A percentile compares a stretch with the other conserved stretches of the same genome.
Conservation (phyloP, 2,329 filamentous ascomycete species). For the Aplosporella prunicola region DNA sequence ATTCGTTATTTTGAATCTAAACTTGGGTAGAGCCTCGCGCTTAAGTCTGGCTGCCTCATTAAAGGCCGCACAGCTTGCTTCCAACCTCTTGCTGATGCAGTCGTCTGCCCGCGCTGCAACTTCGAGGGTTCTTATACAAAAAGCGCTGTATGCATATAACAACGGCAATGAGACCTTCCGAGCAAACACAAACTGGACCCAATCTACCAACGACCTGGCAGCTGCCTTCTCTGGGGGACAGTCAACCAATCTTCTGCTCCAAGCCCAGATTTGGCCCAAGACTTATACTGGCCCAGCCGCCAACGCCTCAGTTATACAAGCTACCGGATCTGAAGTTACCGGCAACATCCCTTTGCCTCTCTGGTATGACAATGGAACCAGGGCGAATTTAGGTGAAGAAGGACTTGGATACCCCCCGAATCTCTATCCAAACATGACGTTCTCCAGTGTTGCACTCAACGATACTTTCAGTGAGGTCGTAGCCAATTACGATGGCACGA, state of each 20-base stretch:
- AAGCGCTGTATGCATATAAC: conserved; percentile 42
- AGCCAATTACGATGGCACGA: conserved; percentile 35
- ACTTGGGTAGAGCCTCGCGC: conserved; percentile 41
- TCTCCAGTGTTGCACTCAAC: conserved; percentile 32
- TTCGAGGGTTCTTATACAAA: conserved; percentile 50
- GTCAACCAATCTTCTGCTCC: conserved; percentile 45
- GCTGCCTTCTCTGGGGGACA: conserved; percentile 58
- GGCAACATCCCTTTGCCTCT: conserved; percentile 50
- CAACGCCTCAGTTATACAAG: conserved; percentile 50
- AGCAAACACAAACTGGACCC: conserved; percentile 48
- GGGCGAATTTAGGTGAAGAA: conserved; percentile 50
- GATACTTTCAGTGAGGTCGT: conserved; percentile 24
- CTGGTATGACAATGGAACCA: conserved; percentile 5
- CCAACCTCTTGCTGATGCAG: conserved; percentile 70
- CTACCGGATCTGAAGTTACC: conserved; percentile 45
- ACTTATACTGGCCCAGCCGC: conserved; percentile 47
- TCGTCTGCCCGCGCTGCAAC: conserved; percentile 63
- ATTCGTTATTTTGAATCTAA: background rate
- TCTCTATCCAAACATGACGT: conserved; percentile 74
- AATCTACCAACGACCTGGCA: conserved; percentile 54
- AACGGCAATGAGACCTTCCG: conserved; percentile 40
- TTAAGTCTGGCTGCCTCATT: conserved; percentile 74
- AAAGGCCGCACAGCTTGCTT: conserved; percentile 72
- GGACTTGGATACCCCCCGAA: conserved; percentile 57
- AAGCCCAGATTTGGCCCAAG: conserved; percentile 63